Conservation (phyloP, 78 protist species). For the Dictyostelium intermedium region DNA sequence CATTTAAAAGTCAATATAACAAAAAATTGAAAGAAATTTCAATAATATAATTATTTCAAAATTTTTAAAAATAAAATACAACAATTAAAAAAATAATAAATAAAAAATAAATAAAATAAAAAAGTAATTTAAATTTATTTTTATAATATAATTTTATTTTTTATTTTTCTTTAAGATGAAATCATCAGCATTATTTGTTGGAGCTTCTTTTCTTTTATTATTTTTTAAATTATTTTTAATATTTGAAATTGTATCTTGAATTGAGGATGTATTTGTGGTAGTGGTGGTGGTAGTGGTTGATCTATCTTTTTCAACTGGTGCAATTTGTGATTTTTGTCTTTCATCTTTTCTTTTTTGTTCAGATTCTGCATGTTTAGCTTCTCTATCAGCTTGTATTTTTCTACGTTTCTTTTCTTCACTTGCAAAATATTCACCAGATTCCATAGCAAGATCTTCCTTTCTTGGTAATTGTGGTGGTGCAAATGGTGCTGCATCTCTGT, state of each 20-base stretch:
- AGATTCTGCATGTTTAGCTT: conserved; percentile 47
- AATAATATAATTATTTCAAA: no score
- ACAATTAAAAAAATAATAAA: no score
- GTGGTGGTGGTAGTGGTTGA: not conserved
- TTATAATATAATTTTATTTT: not conserved
- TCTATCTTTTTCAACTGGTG: conserved; percentile 46
- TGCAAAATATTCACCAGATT: conserved; percentile 94
- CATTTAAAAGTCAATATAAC: no score
- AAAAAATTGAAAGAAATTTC: no score
- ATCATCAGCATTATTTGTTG: not conserved
- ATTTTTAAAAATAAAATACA: no score
- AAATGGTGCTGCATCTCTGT: conserved; percentile 60
- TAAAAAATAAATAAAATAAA: no score
- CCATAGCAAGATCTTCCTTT: conserved; percentile 91
- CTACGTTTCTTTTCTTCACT: conserved; percentile 73
- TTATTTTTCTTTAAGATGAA: conserved; percentile 14
- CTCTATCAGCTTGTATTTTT: conserved; percentile 27
- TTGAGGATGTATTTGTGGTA: not conserved
- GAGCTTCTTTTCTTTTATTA: conserved; percentile 57
- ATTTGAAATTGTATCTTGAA: conserved; percentile 38
- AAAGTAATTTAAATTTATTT: no score
- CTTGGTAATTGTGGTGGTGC: conserved; percentile 53
- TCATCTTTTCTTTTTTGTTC: conserved; percentile 18
- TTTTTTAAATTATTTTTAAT: conserved; percentile 36
- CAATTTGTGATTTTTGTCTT: conserved; percentile 14